phyloP scores from a whole-genome alignment of 2,329 filamentous ascomycete species.

The Cercospora sojina region DNA sequence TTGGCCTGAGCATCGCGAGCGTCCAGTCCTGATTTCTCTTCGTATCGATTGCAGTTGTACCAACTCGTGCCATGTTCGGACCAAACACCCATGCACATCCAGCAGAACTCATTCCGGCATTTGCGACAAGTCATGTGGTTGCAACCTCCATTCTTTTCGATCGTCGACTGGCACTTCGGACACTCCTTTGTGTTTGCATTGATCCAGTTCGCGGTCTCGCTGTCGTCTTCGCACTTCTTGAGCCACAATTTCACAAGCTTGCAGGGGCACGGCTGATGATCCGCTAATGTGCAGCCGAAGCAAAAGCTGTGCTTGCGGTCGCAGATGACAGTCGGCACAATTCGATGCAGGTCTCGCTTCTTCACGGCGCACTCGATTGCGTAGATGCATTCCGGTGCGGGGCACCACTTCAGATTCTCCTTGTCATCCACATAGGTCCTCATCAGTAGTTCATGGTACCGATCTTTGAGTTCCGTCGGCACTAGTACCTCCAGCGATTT shows the following conservation, averaged over 20 bases:
- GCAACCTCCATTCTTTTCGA: slow-evolving; percentile 97
- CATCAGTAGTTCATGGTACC: slow-evolving; percentile 83
- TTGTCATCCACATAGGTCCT: slow-evolving; percentile 97
- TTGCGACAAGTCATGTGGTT: slow-evolving; percentile 98
- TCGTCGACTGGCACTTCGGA: slow-evolving; percentile 91
- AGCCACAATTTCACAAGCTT: slow-evolving; percentile 90
- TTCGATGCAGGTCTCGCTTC: slow-evolving; percentile 76
- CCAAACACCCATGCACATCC: slow-evolving; percentile 99
- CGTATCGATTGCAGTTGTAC: slow-evolving; percentile 98
- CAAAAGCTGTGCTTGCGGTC: slow-evolving; percentile 85
- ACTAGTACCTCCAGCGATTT: slow-evolving; percentile 79
- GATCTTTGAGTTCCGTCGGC: slow-evolving; percentile 55
- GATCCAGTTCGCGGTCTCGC: slow-evolving; percentile 98
- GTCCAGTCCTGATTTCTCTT: slow-evolving; percentile 90
- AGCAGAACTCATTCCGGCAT: slow-evolving; percentile 96
- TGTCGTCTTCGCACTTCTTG: slow-evolving; percentile 98
- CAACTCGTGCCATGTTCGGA: slow-evolving; percentile 97
- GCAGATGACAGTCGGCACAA: slow-evolving; percentile 89
- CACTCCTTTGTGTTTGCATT: slow-evolving; percentile 99
- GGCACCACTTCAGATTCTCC: slow-evolving; percentile 94
- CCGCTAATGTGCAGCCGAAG: slow-evolving; percentile 85
- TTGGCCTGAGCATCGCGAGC: slow-evolving; percentile 89
- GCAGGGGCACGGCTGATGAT: slow-evolving; percentile 93
- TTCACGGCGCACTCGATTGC: slow-evolving; percentile 87
- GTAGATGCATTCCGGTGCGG: slow-evolving; percentile 93